phyloP scores from a whole-genome alignment of 495 filamentous ascomycete species.

The Lophium mytilinum region DNA sequence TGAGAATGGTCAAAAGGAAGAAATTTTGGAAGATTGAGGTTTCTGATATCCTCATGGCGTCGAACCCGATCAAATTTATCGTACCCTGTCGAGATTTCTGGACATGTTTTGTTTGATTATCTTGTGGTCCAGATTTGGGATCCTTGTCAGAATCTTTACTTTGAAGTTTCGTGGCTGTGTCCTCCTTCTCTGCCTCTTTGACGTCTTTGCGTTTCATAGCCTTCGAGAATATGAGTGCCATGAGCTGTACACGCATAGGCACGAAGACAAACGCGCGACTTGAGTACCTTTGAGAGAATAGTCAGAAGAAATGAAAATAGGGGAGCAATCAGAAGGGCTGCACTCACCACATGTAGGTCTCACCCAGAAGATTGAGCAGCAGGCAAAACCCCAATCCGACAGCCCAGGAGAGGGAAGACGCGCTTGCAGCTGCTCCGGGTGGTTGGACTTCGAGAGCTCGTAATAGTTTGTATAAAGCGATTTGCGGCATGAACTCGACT shows the following conservation, averaged over 20 bases:
- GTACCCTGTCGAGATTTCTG: slow-evolving; percentile 66
- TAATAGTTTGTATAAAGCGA: not conserved
- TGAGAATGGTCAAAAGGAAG: slow-evolving; percentile 53
- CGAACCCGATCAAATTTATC: slow-evolving; percentile 73
- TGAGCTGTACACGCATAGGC: slow-evolving; percentile 18
- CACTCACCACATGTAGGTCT: not conserved
- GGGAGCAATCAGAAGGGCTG: not conserved
- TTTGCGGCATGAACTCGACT: not conserved
- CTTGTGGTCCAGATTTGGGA: too few relatives aligned
- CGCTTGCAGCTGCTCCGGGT: not conserved
- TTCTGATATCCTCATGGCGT: slow-evolving; percentile 64
- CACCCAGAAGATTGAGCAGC: not conserved
- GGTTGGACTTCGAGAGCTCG: not conserved
- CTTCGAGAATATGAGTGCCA: slow-evolving; percentile 68
- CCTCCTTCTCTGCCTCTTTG: slow-evolving; percentile 43
- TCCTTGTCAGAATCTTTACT: too few relatives aligned
- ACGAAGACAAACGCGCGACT: not conserved
- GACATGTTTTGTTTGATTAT: slow-evolving; percentile 13
- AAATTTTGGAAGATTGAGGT: slow-evolving; percentile 58
- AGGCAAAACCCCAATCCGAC: not conserved
- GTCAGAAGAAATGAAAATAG: not conserved
- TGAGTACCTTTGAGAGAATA: not conserved
- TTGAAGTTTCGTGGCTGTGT: too few relatives aligned
- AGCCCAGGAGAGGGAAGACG: not conserved
- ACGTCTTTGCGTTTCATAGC: slow-evolving; percentile 73